Evolutionary conservation across 169 alveolate genomes (phyloP).

Genomic region (Toxoplasma gondii): DNA sequence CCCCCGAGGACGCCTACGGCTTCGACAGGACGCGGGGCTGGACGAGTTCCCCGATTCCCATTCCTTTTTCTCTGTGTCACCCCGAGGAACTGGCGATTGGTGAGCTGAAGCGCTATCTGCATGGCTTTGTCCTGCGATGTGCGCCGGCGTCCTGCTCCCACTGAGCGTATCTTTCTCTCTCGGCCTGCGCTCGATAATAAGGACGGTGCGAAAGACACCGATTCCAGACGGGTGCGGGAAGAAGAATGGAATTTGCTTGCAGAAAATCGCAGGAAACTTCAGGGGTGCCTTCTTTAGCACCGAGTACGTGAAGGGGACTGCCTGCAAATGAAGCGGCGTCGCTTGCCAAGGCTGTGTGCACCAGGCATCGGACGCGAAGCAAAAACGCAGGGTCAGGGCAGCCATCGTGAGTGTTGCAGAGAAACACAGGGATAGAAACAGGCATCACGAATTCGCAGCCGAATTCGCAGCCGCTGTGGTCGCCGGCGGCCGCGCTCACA

Average conservation of each 20-base stretch:
- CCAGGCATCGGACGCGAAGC: background rate
- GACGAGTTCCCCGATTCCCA: background rate
- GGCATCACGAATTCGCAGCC: background rate
- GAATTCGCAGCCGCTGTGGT: background rate
- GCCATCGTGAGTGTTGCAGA: background rate
- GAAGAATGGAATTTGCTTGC: conserved; percentile 29
- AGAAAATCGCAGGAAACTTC: conserved; percentile 12
- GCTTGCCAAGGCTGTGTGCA: conserved; percentile 39
- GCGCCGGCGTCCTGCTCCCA: background rate
- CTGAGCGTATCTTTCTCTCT: background rate
- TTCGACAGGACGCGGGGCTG: no score
- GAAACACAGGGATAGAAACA: background rate
- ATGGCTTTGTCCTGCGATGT: no score
- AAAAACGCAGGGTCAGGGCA: background rate
- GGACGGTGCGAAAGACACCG: conserved; percentile 7
- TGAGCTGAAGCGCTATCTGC: no score
- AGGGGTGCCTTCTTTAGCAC: conserved; percentile 8
- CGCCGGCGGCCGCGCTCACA: background rate
- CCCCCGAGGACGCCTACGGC: no score
- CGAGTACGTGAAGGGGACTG: conserved; percentile 30
- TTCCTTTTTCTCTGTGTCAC: background rate
- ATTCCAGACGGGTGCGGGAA: conserved; percentile 40
- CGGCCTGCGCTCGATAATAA: conserved; percentile 21
- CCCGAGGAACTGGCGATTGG: no score
- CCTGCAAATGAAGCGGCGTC: conserved; percentile 33